Evolutionary conservation across 208 protist species (phyloP).

Genomic region (Zelonia costaricensis): DNA sequence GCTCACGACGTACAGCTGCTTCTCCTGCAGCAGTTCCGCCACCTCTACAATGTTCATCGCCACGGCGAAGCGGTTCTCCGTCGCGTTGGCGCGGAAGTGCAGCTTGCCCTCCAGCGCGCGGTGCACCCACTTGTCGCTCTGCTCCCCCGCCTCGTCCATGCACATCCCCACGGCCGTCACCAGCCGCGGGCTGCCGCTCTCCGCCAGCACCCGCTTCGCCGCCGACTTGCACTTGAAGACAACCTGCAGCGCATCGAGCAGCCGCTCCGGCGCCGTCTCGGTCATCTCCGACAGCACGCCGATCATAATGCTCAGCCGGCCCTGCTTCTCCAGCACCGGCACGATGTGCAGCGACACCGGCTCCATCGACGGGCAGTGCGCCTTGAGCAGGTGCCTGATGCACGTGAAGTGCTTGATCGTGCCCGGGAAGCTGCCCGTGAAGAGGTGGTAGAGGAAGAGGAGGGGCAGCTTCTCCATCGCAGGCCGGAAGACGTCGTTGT

Average conservation of each 20-base stretch:
- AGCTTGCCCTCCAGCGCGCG: constrained; percentile 79
- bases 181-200: constrained; percentile 75
- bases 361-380: constrained; percentile 61
- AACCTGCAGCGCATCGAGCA: constrained; percentile 74
- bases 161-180: constrained; percentile 89
- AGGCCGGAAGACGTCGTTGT: constrained; percentile 67
- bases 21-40: constrained; percentile 79
- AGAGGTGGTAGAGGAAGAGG: constrained; percentile 72
- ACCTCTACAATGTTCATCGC: constrained; percentile 87
- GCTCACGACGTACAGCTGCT: constrained; percentile 79
- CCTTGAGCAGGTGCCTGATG: constrained; percentile 66
- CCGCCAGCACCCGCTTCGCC: constrained; percentile 65
- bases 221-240: constrained; percentile 68
- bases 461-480: constrained; percentile 68
- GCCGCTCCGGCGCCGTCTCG: constrained; percentile 49
- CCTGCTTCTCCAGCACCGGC: constrained; percentile 67
- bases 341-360: constrained; percentile 58
- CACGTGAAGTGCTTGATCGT: constrained; percentile 83
- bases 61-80: constrained; percentile 89
- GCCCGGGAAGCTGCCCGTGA: constrained; percentile 61
- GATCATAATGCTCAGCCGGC: constrained; percentile 67
- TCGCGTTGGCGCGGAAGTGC: constrained; percentile 74
- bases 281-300: constrained; percentile 83
- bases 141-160: constrained; percentile 81
- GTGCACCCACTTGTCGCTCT: constrained; percentile 83